Percentiles rank a stretch among this genome's conserved stretches.
Conservation (phyloP, 1,139 yeast genomes). For the Pichia sp. region DNA sequence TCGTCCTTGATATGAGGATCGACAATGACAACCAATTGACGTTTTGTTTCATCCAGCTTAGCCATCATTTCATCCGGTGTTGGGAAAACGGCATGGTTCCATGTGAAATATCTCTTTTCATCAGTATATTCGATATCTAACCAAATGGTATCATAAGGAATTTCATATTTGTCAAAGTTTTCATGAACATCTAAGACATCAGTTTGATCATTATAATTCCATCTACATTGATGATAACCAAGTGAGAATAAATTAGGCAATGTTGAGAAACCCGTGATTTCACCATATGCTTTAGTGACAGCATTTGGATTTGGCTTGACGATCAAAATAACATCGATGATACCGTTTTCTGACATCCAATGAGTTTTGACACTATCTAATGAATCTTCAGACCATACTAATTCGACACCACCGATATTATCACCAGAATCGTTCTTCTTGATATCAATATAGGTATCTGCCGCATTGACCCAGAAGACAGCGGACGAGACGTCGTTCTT, state of each 20-base stretch:
- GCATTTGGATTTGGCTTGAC: conserved; percentile 61
- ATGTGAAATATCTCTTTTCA: conserved; percentile 83
- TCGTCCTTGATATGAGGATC: conserved; percentile 88
- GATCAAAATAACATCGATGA: conserved; percentile 71
- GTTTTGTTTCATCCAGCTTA: conserved; percentile 64
- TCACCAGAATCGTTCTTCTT: conserved; percentile 31
- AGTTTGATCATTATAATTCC: conserved; percentile 90
- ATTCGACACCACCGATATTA: conserved; percentile 13
- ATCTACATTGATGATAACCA: conserved; percentile 95
- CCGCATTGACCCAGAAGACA: conserved; percentile 88
- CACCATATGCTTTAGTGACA: conserved; percentile 62
- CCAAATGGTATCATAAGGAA: conserved; percentile 96
- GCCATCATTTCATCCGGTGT: conserved; percentile 67
- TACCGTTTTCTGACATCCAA: conserved; percentile 94
- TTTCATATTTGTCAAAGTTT: conserved; percentile 67
- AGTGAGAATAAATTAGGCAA: conserved; percentile 81
- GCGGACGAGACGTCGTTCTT: conserved; percentile 64
- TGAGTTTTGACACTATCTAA: conserved; percentile 49
- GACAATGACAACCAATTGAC: conserved; percentile 80
- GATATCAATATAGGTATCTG: conserved; percentile 89
- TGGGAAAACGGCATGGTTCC: conserved; percentile 78
- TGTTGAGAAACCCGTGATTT: conserved; percentile 69
- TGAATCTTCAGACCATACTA: conserved; percentile 9
- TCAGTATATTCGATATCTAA: conserved; percentile 92
- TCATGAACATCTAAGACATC: conserved; percentile 73